Base-by-base conservation (phyloP, 2,329 filamentous ascomycete genomes). In the Fusarium sarcochroum region DNA sequence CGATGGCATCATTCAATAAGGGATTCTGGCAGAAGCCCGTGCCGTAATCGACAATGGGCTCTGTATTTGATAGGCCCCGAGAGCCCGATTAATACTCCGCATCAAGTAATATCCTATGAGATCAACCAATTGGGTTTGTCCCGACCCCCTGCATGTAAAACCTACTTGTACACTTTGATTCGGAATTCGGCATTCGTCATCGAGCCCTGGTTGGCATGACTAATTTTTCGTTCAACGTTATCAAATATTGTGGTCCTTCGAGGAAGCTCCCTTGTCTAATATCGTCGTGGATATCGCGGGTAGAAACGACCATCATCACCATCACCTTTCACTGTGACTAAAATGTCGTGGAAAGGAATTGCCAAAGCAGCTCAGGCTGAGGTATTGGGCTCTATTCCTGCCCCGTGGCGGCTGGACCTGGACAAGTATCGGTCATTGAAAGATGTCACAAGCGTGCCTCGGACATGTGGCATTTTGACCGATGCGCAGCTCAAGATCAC, bases 401-500 rank as follows among this genome's bases (percentile, higher is more conserved):
- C 18, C 2, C 27, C 37, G 5, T 63, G 60, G 60, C 38, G 41
- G 21, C 18, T 55, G 11, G 40, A 51, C 17, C 5, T 14, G 2
- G 40, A 37, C 0, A 30, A 49, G 3, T 63, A 63, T 37, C n/a
- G 9, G 1, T 20, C 20, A 1, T 38, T 60, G 11, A 46, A 25
- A 3, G 18, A 54, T 21, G 48, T 65, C 3, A 63, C 47, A 9
- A 15, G 44, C n/a, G 49, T 66, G 11, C 62, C 62, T 48, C 10
- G 8, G 21, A 34, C 30, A 3, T 57, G 58, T 7, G 40, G 52
- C 15, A 32, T 58, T 30, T n/a, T 68, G 7, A 54, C 30, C 5
- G 34, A 48, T 9, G 13, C 15, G 3, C 61, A 62, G 42, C 25
- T 68, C 10, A 20, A 42, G 4, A 58, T 66, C 23, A 63, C 58